Base-by-base conservation (phyloP, 352 stramenopile genomes). In the Phytophthora vignae region DNA sequence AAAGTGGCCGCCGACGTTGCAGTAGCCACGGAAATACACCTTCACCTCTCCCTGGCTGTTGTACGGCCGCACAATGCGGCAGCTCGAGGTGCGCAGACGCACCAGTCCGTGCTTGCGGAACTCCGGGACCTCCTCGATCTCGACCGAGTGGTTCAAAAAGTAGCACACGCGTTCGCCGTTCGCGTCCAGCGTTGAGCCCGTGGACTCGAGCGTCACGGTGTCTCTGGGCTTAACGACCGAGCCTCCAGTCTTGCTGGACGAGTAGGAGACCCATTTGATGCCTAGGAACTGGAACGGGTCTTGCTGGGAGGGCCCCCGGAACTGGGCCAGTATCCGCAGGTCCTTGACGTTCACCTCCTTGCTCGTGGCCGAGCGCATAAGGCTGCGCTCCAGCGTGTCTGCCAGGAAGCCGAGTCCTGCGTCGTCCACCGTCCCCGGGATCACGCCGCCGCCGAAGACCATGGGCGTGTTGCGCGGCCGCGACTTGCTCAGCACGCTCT, bases 1-100 rank as follows among this genome's bases (percentile, higher is more conserved):
- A 4, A 85, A 67, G 21, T 76, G 67, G 7, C 79, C 79, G 1
- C 77, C 65, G 2, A 73, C 56, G 56, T 87, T 75, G 31, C 59
- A 73, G 55, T 78, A 91, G 3, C 81, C 83, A 15, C 76, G 77
- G 33, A 72, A 83, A 55, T 79, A 91, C 9, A 89, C 65, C 33
- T 85, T 76, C 17, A 88, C 70, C 15, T 81, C 67, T 5, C 78
- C 75, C 31, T 71, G 65, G 8, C 27, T 72, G 42, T 70, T 72
- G n/a, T 77, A 71, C 1, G 79, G 58, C 22, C 84, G 69, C 29
- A 83, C 70, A 22, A 87, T 67, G 8, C 76, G 77, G 70, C 83
- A 90, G 36, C 77, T 82, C 2, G 81, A 88, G 17, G 72, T 67
- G 9, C 61, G 71, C 12, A 77, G 60, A 4, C 81, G 80, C 17